A percentile compares a stretch with the other conserved stretches of the same genome.
Conservation (phyloP, 495 filamentous ascomycete genomes). For the Podospora pseudopauciseta region DNA sequence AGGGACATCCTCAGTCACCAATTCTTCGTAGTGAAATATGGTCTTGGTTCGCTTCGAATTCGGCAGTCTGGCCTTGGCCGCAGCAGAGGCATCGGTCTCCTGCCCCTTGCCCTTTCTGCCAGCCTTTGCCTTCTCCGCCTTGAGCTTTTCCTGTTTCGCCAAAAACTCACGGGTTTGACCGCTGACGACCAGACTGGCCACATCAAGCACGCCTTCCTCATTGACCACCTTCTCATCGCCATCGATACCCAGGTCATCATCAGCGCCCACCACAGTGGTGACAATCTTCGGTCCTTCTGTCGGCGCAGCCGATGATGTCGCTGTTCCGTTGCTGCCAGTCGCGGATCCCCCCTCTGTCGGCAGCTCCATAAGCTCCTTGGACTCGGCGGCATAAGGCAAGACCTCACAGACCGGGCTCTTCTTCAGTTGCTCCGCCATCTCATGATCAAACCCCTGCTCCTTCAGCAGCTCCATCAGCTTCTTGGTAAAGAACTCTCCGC, state of each 20-base stretch:
- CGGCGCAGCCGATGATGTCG: slow-evolving; percentile 22
- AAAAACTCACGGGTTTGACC: slow-evolving; percentile 91
- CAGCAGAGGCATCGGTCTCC: slow-evolving; percentile 50
- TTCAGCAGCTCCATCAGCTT: slow-evolving; percentile 66
- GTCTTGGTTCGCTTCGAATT: slow-evolving; percentile 77
- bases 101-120: slow-evolving; percentile 50
- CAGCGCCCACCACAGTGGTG: slow-evolving; percentile 30
- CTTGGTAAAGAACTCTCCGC: slow-evolving; percentile 86
- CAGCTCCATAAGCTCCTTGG: slow-evolving; percentile 50
- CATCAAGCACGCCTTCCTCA: slow-evolving; percentile 84
- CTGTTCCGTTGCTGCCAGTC: slow-evolving; percentile 37
- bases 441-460: slow-evolving; percentile 65
- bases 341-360: slow-evolving; percentile 59
- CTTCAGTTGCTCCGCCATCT: slow-evolving; percentile 96
- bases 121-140: slow-evolving; percentile 60
- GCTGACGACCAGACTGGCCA: slow-evolving; percentile 86
- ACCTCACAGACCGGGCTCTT: slow-evolving; percentile 85
- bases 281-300: slow-evolving; percentile 34
- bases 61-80: slow-evolving; percentile 58
- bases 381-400: slow-evolving; percentile 61
- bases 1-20: slow-evolving; percentile 57
- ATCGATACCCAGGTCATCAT: slow-evolving; percentile 50
- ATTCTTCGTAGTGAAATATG: slow-evolving; percentile 79
- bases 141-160: slow-evolving; percentile 87
- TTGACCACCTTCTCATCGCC: slow-evolving; percentile 51